Conservation (phyloP, 139 green algal species). For the Chara braunii region DNA sequence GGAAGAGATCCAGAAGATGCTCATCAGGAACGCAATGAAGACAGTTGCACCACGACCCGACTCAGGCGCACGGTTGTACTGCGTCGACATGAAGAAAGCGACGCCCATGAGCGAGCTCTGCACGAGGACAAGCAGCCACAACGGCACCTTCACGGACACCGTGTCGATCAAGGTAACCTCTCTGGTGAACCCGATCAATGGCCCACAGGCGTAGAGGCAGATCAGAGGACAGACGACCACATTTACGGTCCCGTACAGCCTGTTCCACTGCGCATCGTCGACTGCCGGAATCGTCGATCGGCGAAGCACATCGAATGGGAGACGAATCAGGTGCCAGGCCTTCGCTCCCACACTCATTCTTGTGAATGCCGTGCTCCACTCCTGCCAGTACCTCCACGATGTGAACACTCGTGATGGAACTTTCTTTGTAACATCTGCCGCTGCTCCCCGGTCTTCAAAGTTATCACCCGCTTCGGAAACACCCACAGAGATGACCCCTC, state of each 20-base stretch:
- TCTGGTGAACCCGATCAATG: neutral
- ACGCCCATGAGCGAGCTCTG: constrained; percentile 1
- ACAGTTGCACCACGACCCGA: neutral
- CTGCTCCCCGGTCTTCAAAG: no score
- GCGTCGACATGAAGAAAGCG: neutral
- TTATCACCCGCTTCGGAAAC: no score
- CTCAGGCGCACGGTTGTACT: neutral
- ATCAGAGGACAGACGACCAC: constrained; percentile 26
- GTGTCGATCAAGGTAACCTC: constrained; percentile 6
- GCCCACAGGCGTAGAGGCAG: neutral
- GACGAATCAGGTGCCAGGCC: neutral
- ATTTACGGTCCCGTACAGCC: constrained; percentile 22
- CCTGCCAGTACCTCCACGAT: no score
- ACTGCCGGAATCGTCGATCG: constrained; percentile 33
- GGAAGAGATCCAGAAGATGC: constrained; percentile 33
- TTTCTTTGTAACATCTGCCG: no score
- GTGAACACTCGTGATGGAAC: no score
- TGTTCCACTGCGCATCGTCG: constrained; percentile 6
- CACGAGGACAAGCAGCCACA: constrained; percentile 7
- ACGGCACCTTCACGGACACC: neutral
- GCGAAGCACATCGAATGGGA: constrained; percentile 18
- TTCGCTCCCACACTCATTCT: neutral
- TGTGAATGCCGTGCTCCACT: no score
- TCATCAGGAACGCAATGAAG: constrained; percentile 10
- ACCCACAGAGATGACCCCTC: no score